Conservation (phyloP, 305 asterid genomes). For the Solanum chacoense region DNA sequence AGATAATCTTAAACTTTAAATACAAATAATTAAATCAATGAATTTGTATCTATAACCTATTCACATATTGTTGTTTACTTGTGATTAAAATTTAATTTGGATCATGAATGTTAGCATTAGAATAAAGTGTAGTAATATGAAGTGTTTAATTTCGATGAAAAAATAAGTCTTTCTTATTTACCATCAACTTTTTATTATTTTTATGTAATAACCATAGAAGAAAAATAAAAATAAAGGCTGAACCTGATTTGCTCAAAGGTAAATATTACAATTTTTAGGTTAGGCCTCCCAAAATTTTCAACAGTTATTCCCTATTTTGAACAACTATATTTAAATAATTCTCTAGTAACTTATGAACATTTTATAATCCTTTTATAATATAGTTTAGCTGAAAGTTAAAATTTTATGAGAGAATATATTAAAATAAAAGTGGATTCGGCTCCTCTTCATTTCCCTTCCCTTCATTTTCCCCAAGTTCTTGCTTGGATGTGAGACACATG, state of each 20-base stretch:
- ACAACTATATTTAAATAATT: background rate
- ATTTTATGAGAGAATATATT: background rate
- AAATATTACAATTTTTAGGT: background rate
- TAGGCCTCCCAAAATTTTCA: background rate
- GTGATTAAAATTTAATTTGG: background rate
- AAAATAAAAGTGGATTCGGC: no score
- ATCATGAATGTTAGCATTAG: background rate
- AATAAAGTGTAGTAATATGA: background rate
- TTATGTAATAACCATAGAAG: background rate
- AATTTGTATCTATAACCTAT: background rate
- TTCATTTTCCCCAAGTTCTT: no score
- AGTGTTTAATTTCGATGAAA: background rate
- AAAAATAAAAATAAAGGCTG: background rate
- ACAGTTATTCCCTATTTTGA: background rate
- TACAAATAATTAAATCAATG: background rate
- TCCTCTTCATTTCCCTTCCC: no score
- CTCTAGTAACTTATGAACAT: background rate
- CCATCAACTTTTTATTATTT: background rate
- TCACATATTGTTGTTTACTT: background rate
- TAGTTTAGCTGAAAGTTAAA: background rate
- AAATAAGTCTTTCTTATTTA: background rate
- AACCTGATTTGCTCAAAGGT: background rate
- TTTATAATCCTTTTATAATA: no score
- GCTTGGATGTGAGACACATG: no score
- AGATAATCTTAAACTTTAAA: background rate